A percentile compares a stretch with the other conserved stretches of the same genome.
phyloP scores from a whole-genome alignment of 2,329 filamentous ascomycete species.

The Leptographium wingfieldii region DNA sequence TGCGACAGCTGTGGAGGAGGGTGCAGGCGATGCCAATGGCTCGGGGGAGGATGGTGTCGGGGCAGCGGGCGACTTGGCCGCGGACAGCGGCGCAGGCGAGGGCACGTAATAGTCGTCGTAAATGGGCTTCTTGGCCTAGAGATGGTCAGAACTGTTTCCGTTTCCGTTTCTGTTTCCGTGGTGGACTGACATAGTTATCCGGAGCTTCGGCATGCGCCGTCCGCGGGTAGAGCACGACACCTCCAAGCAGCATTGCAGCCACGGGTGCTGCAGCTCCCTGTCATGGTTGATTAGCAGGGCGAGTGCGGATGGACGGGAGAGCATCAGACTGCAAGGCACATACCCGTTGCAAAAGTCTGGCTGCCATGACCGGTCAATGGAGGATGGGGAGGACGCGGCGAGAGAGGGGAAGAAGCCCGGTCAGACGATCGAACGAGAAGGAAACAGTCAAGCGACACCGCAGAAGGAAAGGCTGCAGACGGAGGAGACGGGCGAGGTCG shows the following conservation, averaged over 20 bases:
- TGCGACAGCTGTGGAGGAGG: conserved; percentile 5
- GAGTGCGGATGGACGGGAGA: not conserved
- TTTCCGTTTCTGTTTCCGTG: not conserved
- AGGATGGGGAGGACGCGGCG: not conserved
- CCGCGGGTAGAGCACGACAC: conserved; percentile 33
- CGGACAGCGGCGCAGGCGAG: conserved; percentile 12
- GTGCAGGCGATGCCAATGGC: not conserved
- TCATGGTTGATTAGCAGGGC: not conserved
- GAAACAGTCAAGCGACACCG: not conserved
- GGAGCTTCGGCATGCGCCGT: conserved; percentile 40
- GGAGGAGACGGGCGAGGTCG: not conserved
- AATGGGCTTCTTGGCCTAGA: conserved; percentile 54
- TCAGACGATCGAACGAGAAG: not conserved
- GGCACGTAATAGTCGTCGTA: conserved; percentile 55
- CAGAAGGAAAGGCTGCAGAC: not conserved
- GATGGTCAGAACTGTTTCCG: not conserved
- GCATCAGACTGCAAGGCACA: conserved; percentile 11
- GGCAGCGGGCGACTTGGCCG: conserved; percentile 6
- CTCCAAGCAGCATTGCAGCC: conserved; percentile 36
- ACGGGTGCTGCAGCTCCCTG: conserved; percentile 41
- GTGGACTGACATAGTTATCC: conserved; percentile 12
- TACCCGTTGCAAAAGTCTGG: conserved; percentile 47
- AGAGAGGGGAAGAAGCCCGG: not conserved
- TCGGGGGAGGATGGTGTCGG: conserved; percentile 6
- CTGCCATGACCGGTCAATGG: conserved; percentile 34